These are phyloP conservation scores for Tephrocybe sp. DNA, from an alignment of 768 basidiomycete genomes.

Conservation along the genomic window DNA sequence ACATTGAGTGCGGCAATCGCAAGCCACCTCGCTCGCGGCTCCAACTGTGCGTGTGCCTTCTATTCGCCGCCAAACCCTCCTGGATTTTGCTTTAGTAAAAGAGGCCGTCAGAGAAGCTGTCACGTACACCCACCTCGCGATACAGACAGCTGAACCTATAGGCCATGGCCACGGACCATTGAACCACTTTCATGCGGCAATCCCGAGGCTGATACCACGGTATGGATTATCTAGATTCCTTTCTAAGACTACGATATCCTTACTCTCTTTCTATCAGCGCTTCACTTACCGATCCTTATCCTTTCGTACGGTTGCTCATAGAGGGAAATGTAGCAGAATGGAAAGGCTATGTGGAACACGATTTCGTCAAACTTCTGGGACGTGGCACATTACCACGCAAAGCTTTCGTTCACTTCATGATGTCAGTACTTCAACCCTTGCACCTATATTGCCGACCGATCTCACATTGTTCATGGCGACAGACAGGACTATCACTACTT, in stretches of 20 bases:
- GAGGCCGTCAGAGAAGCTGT: slow-evolving; percentile 64
- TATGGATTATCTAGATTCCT: slow-evolving; percentile 19
- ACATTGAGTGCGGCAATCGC: slow-evolving; percentile 86
- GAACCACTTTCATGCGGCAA: slow-evolving; percentile 75
- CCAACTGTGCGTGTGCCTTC: slow-evolving; percentile 31
- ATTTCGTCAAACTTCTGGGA: slow-evolving; percentile 78
- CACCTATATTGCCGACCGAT: neutral
- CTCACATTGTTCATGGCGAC: too few species aligned
- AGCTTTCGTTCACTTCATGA: slow-evolving; percentile 84
- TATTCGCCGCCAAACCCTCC: neutral
- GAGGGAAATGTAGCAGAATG: slow-evolving; percentile 53
- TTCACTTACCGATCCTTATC: slow-evolving; percentile 60
- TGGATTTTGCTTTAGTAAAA: slow-evolving; percentile 36
- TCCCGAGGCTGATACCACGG: slow-evolving; percentile 50
- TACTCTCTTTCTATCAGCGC: slow-evolving; percentile 40
- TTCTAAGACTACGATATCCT: neutral
- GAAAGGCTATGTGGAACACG: slow-evolving; percentile 79
- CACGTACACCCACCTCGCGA: slow-evolving; percentile 73
- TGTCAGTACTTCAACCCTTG: slow-evolving; percentile 43
- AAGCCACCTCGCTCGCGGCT: slow-evolving; percentile 57
- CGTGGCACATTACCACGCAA: slow-evolving; percentile 63
- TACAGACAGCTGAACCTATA: slow-evolving; percentile 63
- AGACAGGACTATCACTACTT: slow-evolving; percentile 85
- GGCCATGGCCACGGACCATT: slow-evolving; percentile 83
- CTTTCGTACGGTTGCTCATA: slow-evolving; percentile 68